Conservation (phyloP, 2,329 filamentous ascomycete genomes). For the Fusarium acutatum region DNA sequence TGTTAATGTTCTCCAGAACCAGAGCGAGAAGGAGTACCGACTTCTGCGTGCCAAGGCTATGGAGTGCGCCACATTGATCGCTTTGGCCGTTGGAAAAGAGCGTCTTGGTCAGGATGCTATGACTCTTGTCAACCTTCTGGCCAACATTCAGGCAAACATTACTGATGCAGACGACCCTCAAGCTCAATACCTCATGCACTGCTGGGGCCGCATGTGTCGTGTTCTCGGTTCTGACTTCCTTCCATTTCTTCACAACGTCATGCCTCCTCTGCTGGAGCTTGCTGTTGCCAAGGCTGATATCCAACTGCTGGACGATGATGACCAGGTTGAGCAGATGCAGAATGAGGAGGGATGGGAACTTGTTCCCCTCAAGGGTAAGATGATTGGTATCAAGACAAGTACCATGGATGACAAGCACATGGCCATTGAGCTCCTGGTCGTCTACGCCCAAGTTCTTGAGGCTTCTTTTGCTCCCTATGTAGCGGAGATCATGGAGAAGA, state of each 20-base stretch:
- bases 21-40: constrained; percentile 93
- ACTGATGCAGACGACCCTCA: constrained; percentile 94
- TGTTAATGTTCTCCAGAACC: constrained; percentile 86
- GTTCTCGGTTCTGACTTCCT: constrained; percentile 91
- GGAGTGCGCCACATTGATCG: constrained; percentile 97
- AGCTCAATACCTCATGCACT: constrained; percentile 96
- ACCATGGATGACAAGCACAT: constrained; percentile 98
- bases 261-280: constrained; percentile 90
- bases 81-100: constrained; percentile 92
- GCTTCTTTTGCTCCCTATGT: constrained; percentile 92
- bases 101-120: constrained; percentile 89
- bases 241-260: constrained; percentile 90
- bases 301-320: constrained; percentile 93
- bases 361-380: constrained; percentile 95
- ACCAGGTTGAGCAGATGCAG: constrained; percentile 90
- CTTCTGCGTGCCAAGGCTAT: constrained; percentile 95
- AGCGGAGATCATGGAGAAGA: constrained; percentile 93
- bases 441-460: constrained; percentile 97
- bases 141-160: constrained; percentile 85
- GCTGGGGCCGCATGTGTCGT: constrained; percentile 98
- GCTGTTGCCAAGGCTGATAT: constrained; percentile 97
- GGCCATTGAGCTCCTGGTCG: constrained; percentile 97
- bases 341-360: constrained; percentile 98
- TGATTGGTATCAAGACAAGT: constrained; percentile 97
- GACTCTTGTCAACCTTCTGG: constrained; percentile 86